phyloP scores from a whole-genome alignment of 768 basidiomycete species.

The Ramaria sp. region DNA sequence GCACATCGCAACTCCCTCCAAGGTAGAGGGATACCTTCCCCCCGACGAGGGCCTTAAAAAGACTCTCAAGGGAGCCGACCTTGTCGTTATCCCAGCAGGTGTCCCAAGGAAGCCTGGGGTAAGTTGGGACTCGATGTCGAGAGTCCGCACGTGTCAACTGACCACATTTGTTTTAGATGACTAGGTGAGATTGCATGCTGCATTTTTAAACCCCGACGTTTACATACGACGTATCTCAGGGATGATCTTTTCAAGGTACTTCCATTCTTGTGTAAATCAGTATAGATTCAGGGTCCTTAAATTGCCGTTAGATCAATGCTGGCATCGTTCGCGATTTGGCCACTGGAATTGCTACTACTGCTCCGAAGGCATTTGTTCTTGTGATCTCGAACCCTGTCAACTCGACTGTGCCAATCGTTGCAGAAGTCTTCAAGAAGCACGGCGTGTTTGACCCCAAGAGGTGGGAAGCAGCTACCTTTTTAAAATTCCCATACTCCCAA shows the following conservation, averaged over 20 bases:
- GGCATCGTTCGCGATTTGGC: conserved; percentile 94
- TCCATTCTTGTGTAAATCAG: neutral
- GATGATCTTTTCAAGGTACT: conserved; percentile 91
- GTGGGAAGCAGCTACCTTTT: conserved; percentile 28
- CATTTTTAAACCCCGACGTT: conserved; percentile 9
- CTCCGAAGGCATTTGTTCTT: conserved; percentile 85
- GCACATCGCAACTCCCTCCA: conserved; percentile 84
- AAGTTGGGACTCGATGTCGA: conserved; percentile 23
- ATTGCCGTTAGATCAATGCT: conserved; percentile 98
- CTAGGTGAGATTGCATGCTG: conserved; percentile 26
- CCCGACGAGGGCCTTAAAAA: conserved; percentile 76
- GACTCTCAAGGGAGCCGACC: conserved; percentile 71
- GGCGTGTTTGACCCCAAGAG: conserved; percentile 86
- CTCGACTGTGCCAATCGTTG: conserved; percentile 96
- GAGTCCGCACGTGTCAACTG: neutral
- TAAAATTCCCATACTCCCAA: neutral
- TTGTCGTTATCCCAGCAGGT: conserved; percentile 95
- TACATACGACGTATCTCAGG: conserved; percentile 27
- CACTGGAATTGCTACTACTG: conserved; percentile 69
- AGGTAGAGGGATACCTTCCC: conserved; percentile 66
- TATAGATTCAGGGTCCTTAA: too few relatives aligned
- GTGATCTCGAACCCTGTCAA: conserved; percentile 99
- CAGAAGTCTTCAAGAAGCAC: conserved; percentile 89
- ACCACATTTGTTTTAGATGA: conserved; percentile 29
- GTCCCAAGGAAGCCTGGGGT: conserved; percentile 93